A percentile compares a stretch with the other conserved stretches of the same genome.
Conservation (phyloP, 768 basidiomycete species). For the Lentinula edodes region DNA sequence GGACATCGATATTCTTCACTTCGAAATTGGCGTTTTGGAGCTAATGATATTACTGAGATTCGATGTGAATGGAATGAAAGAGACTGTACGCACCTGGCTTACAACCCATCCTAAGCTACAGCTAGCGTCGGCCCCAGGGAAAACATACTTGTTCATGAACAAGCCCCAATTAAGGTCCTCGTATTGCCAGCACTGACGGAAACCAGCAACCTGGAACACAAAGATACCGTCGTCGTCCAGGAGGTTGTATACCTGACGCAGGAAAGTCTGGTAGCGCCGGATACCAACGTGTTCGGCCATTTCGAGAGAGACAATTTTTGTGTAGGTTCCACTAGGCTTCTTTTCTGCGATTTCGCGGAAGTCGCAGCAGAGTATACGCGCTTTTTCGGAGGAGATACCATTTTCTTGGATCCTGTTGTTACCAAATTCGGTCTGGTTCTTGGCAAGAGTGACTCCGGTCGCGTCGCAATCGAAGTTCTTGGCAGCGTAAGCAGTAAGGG, state of each 20-base stretch:
- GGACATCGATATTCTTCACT: constrained; percentile 92
- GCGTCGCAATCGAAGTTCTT: constrained; percentile 98
- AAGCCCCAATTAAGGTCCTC: constrained; percentile 98
- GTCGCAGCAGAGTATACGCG: constrained; percentile 89
- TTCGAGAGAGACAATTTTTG: constrained; percentile 93
- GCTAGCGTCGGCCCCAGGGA: constrained; percentile 97
- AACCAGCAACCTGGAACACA: constrained; percentile 95
- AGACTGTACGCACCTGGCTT: constrained; percentile 31
- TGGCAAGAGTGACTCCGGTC: constrained; percentile 89
- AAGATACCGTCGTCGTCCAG: constrained; percentile 93
- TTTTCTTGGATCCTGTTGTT: constrained; percentile 82
- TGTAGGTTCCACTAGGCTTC: constrained; percentile 55
- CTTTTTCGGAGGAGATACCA: constrained; percentile 65
- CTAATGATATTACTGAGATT: constrained; percentile 24
- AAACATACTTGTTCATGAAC: constrained; percentile 98
- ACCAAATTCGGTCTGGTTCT: constrained; percentile 91
- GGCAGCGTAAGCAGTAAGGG: constrained; percentile 87
- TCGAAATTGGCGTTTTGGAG: constrained; percentile 93
- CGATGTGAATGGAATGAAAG: not conserved
- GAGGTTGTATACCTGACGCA: constrained; percentile 87
- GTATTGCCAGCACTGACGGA: constrained; percentile 95
- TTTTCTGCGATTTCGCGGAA: constrained; percentile 85
- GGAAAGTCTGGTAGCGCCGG: constrained; percentile 84
- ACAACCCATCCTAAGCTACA: constrained; percentile 96
- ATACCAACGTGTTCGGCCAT: constrained; percentile 99